Conservation (phyloP, 2,329 filamentous ascomycete species). For the Penicillium palitans region DNA sequence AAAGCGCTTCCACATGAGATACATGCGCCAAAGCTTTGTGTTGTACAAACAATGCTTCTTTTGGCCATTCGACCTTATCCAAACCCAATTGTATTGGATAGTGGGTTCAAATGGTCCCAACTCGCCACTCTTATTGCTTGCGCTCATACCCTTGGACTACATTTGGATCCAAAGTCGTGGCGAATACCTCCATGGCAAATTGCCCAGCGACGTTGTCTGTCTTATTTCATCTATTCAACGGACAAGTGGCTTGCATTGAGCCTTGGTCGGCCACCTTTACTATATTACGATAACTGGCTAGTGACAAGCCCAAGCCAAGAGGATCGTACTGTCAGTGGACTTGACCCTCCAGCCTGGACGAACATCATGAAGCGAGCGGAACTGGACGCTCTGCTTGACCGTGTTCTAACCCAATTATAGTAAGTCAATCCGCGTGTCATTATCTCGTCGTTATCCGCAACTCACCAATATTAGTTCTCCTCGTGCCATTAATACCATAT, state of each 20-base stretch:
- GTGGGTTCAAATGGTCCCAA: constrained; percentile 3
- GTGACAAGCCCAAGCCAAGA: background rate
- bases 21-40: constrained; percentile 2
- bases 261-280: constrained; percentile 5
- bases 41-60: constrained; percentile 5
- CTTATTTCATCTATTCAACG: constrained; percentile 4
- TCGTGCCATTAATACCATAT: background rate
- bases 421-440: background rate
- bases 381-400: constrained; percentile 1
- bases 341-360: background rate
- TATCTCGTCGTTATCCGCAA: background rate
- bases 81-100: constrained; percentile 6
- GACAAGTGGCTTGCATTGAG: constrained; percentile 8
- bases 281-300: constrained; percentile 5
- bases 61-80: constrained; percentile 6
- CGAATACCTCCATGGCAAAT: constrained; percentile 3
- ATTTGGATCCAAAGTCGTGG: constrained; percentile 7
- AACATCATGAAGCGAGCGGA: constrained; percentile 3
- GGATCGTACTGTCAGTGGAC: background rate
- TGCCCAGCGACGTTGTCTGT: background rate
- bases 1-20: constrained; percentile 1
- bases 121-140: background rate
- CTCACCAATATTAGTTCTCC: background rate
- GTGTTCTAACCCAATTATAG: constrained; percentile 1
- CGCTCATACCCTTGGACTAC: constrained; percentile 2